Base-by-base conservation (phyloP, 805 yeast genomes). In the Grigorovia jiainica region DNA sequence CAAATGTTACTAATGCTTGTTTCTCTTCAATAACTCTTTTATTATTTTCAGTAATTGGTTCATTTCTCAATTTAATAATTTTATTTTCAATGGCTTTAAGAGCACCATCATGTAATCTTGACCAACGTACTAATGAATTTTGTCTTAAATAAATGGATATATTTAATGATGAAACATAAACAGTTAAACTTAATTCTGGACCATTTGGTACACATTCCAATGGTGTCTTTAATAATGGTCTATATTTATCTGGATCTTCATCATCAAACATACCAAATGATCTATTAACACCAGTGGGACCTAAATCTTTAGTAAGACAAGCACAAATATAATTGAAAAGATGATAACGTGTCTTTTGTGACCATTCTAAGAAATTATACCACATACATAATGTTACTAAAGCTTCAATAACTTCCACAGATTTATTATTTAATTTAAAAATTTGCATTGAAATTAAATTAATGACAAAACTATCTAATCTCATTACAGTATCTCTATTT, bases 321-420 rank as follows among this genome's bases (percentile, higher is more conserved):
- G 80, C 75, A 40, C 87, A 77, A 18, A 85, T 65, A 11, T 75
- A 66, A 42, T 77, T 75, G 47, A 85, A 70, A 40, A 86, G 65
- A 55, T 84, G 92, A 48, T 80, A 79, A 38, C 94, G 74, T 43
- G 94, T 75, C 51, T 82, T 83, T 48, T 79, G 83, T 49, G 84
- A 83, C 50, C 84, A 66, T 59, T 86, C 95, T 0, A 95, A 84
- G 4, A 85, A 75, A 49, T 82, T 84, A 56, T 86, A 87, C 95
- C 95, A 87, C 23, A 80, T 60, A 20, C 82, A 72, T 40, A 82
- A 65, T 5, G 84, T 53, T 16, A 82, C 55, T 39, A 83, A 63
- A 16, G 79, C 65, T 56, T 80, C 79, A 32, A 87, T 64, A 30
- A 85, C 60, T 56, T 85, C 89, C 15, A 78, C 61, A 6, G 79